These are phyloP conservation scores for Triticum aestivum DNA, from an alignment of 176 grass and related monocot species.

Conservation along the genomic window IWGSC_CS_RefSeq_v2.1 NC_057813.1:544861185-544861684, in stretches of 20 bases:
- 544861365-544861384: conserved; percentile 60
- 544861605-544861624: too few species aligned
- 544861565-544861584: not conserved
- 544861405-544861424: not conserved
- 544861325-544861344: conserved; percentile 50
- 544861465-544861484: not conserved
- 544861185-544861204: conserved; percentile 19
- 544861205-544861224: conserved; percentile 20
- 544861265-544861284: conserved; percentile 21
- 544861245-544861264: conserved; percentile 8
- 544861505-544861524: not conserved
- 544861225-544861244: not conserved
- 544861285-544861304: conserved; percentile 18
- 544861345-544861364: conserved; percentile 59
- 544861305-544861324: not conserved
- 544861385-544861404: conserved; percentile 38
- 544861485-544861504: not conserved
- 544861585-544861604: not conserved
- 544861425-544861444: conserved; percentile 2
- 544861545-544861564: not conserved
- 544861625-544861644: not conserved
- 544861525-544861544: too few species aligned
- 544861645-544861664: not conserved
- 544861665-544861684: not conserved
- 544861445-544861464: not conserved